Percentiles rank a stretch among this genome's conserved stretches.
Conservation (phyloP, 305 asterid genomes). For the Lippia alba region DNA sequence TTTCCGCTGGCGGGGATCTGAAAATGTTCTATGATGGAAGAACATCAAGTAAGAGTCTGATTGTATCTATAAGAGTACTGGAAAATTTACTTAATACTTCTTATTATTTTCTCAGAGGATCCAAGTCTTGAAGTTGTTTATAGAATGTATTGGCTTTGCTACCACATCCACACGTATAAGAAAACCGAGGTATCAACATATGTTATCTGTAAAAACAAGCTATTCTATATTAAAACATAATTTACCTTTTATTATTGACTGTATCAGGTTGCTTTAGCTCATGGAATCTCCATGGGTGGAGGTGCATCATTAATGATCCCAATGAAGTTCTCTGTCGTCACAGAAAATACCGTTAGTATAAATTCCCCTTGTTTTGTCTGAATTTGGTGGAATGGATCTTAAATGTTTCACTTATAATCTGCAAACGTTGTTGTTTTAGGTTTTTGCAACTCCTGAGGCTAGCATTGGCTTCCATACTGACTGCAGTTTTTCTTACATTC, state of each 20-base stretch:
- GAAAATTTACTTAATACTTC: conserved; percentile 16
- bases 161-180: conserved; percentile 86
- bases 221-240: background rate
- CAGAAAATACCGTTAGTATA: conserved; percentile 81
- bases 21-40: conserved; percentile 84
- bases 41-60: conserved; percentile 51
- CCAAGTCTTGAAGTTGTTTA: conserved; percentile 78
- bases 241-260: conserved; percentile 17
- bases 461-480: conserved; percentile 91
- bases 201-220: background rate
- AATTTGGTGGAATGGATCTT: background rate
- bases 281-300: conserved; percentile 96
- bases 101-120: conserved; percentile 57
- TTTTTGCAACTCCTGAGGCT: conserved; percentile 93
- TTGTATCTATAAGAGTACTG: conserved; percentile 20
- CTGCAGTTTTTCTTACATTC: conserved; percentile 87
- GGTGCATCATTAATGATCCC: conserved; percentile 92
- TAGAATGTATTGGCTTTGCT: conserved; percentile 96
- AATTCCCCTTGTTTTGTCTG: conserved; percentile 12
- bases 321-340: conserved; percentile 83
- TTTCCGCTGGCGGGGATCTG: conserved; percentile 94
- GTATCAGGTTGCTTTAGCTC: conserved; percentile 78
- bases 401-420: conserved; percentile 1
- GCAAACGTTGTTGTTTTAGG: conserved; percentile 44
- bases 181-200: conserved; percentile 61